phyloP scores from a whole-genome alignment of 2,329 filamentous ascomycete genomes.

The Calonectria hongkongensis region DNA sequence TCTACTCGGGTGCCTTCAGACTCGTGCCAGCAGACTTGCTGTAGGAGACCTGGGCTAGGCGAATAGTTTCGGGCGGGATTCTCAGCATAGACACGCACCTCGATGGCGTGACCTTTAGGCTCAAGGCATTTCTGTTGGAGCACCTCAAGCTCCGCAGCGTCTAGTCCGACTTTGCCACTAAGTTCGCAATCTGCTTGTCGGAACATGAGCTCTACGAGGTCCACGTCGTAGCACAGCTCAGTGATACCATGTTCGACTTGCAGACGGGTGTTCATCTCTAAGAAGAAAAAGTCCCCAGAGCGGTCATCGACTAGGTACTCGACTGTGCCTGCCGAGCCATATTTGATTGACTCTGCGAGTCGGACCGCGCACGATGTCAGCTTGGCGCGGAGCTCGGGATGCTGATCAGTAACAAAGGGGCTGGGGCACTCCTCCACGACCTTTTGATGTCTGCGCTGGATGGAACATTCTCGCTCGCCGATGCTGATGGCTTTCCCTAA shows the following conservation, averaged over 20 bases:
- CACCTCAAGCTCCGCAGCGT: conserved; percentile 25
- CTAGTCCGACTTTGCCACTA: conserved; percentile 36
- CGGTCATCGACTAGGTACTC: conserved; percentile 79
- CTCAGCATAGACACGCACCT: conserved; percentile 62
- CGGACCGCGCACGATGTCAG: conserved; percentile 44
- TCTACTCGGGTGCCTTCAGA: conserved; percentile 72
- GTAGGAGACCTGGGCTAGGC: conserved; percentile 75
- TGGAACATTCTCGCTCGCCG: conserved; percentile 80
- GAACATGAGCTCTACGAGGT: conserved; percentile 76
- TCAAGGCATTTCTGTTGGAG: conserved; percentile 42
- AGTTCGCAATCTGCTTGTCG: conserved; percentile 56
- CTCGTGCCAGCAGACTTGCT: conserved; percentile 73
- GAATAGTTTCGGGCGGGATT: conserved; percentile 74
- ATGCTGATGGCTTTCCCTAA: conserved; percentile 61
- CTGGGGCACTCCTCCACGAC: conserved; percentile 82
- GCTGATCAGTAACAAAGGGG: conserved; percentile 69
- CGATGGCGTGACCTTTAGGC: conserved; percentile 58
- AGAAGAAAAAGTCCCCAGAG: conserved; percentile 75
- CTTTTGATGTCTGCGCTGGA: conserved; percentile 82
- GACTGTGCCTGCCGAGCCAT: conserved; percentile 60
- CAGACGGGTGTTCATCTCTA: conserved; percentile 75
- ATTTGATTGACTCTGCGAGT: conserved; percentile 52
- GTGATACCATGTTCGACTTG: conserved; percentile 88
- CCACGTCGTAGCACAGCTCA: conserved; percentile 83
- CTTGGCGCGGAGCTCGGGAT: conserved; percentile 56